Base-by-base conservation (phyloP, 345 rosid genomes). In the Citrus medica region DNA sequence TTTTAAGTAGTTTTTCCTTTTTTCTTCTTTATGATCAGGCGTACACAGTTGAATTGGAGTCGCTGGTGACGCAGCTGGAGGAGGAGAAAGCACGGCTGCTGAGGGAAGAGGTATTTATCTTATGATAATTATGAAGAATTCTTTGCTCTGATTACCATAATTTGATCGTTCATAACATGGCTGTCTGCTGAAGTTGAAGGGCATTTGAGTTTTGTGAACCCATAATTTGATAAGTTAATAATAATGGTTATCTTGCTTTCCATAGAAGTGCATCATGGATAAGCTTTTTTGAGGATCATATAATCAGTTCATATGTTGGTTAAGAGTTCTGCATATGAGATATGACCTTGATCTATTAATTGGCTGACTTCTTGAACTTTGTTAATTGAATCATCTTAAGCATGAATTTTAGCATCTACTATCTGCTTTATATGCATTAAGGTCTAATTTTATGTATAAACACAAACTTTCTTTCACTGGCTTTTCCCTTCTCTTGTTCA, bases 31-130 rank as follows among this genome's bases (percentile, higher is more conserved):
- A 46, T 78, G 21, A 65, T 66, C 59, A 90, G 94, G 94, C 94
- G 8, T 87, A 88, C 75, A 90, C 91, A 0, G 83, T 85, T 71
- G 90, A 90, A 79, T 76, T 90, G 38, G 92, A 90, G 79, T 77
- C 88, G 27, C 76, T 81, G 79, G 94, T 90, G 69, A 82, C 87
- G 28, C 89, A 80, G 74, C 75, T 87, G 77, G 92, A 90, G 85
- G 91, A 86, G 78, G 94, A 90, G 74, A 82, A 87, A 59, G 85
- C 91, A 8, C 79, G 79, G 53, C 78, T 90, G n/a, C 33, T 78
- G 71, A 82, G 75, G 66, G 91, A 90, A 79, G 91, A 86, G 94
- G 94, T 90, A 85, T 62, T 64, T 13, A 9, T 71, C 69, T 25
- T 69, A 1, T 32, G 22, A 61, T 21, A 56, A 40, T 46, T 13